Conservation (phyloP, 257 asterid genomes). For the Voacanga thouarsii region DNA sequence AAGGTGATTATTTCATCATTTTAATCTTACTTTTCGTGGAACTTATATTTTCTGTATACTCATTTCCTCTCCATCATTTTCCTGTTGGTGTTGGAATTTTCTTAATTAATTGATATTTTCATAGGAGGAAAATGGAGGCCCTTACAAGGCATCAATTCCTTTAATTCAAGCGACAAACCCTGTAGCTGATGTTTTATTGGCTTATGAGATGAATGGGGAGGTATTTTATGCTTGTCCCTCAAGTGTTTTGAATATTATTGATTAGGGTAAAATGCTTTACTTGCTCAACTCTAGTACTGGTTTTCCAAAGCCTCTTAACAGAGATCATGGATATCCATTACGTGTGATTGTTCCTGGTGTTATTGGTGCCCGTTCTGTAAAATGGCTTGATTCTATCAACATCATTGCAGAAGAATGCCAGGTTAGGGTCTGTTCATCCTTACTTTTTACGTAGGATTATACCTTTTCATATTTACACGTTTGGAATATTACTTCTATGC, state of each 20-base stretch:
- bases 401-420: constrained; percentile 82
- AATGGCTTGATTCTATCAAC: constrained; percentile 92
- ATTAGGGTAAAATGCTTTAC: neutral
- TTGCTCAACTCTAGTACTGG: constrained; percentile 6
- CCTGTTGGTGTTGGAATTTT: constrained; percentile 8
- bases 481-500: constrained; percentile 27
- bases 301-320: constrained; percentile 59
- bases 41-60: neutral
- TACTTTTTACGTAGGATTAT: constrained; percentile 14
- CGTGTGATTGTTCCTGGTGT: constrained; percentile 99
- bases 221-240: constrained; percentile 28
- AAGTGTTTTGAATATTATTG: neutral
- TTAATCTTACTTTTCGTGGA: neutral
- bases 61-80: neutral
- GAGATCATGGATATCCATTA: constrained; percentile 98
- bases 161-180: constrained; percentile 88
- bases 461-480: constrained; percentile 12
- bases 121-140: constrained; percentile 98
- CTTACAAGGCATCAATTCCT: constrained; percentile 93
- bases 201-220: constrained; percentile 99
- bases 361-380: constrained; percentile 98
- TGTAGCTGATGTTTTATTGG: constrained; percentile 85
- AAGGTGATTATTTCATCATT: constrained; percentile 50
- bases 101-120: constrained; percentile 20
- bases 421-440: constrained; percentile 31